Base-by-base conservation (phyloP, 129 eudicot species). In the Dittrichia graveolens region DNA sequence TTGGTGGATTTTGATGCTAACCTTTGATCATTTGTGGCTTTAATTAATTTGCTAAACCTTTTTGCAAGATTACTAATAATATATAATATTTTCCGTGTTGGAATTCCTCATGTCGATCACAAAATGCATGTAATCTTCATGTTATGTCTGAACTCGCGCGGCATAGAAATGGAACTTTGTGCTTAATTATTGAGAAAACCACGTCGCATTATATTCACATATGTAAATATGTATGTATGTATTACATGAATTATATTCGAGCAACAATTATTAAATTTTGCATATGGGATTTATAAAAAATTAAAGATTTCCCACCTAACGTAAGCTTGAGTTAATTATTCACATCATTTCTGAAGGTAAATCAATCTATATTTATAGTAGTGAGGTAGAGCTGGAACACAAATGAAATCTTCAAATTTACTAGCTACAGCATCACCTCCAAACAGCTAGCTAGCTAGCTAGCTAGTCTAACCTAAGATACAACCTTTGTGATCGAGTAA, bases 401-500 rank as follows among this genome's bases (percentile, higher is more conserved):
- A 24, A 24, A 24, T 24, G 31, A 24, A 24, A 24, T 24, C 31
- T 24, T 24, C 31, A 24, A 62, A 40, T 64, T 8, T 14, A n/a
- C 1, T 1, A 65, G 40, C 0, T 19, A 70, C 63, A 16, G 16
- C 40, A 53, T 16, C 52, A 69, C 49, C 40, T 9, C 53, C 15
- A 6, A 70, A 70, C 75, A 70, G 65, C 31, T 24, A 24, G 31
- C 31, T 24, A 70, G 65, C 31, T 24, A 24, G 31, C 31, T 24
- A 24, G 31, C 31, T 24, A 24, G 31, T 24, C 31, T 24, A 24
- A 24, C 31, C 31, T 44, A 58, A 38, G 58, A 44, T 59, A 34
- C 40, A 38, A 49, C 41, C 53, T 35, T 59, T 62, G 78, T 49
- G 31, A 24, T 24, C 31, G 43, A 48, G 78, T 61, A 74, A 71